Evolutionary conservation across 306 rosid species (phyloP), one percentile per base, ranked within the genome.

Genomic region (Dryas drummondii): DNA sequence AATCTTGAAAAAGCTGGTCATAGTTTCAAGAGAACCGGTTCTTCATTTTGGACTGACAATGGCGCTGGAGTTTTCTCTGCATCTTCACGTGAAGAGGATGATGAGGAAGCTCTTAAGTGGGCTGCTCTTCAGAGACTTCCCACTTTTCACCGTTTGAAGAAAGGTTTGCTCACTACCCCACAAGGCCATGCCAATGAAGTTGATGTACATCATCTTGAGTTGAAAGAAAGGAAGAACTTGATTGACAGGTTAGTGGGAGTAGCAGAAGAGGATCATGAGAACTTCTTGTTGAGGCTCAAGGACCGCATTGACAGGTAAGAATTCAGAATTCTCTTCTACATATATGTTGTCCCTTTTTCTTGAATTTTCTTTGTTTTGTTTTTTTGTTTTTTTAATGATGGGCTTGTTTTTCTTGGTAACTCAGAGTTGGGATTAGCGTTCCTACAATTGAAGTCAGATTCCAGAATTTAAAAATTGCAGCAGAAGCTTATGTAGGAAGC

Each of bases 101-200:
- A 75, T 5, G 79, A 75, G 63, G 79, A 75, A 75, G 79, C 71
- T 65, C 79, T 75, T 6, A 75, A 75, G 40, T 75, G 79, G 79
- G 79, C 79, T 5, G 79, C 79, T 1, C 64, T 75, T 27, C 64
- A 75, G 64, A 64, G 72, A 15, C 79, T 75, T 44, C 79, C 79
- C 0, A 75, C 79, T 1, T 75, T 41, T 7, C 32, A 26, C 52
- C 71, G 79, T 10, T 65, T 75, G 79, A 75, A 53, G 51, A 75
- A 53, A 53, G 79, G 79, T 11, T 10, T 75, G 27, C 53, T 75
- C 14, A 41, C 64, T 4, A 17, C 79, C 10, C 27, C 78, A 4
- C 47, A 58, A 51, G 78, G 78, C 42, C 7, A 53, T 4, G 44
- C 78, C 41, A 54, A 47, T 11, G 72, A 75, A 15, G 71, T 75